phyloP scores from a whole-genome alignment of 2,329 filamentous ascomycete genomes.

The Fusarium transvaalense region DNA sequence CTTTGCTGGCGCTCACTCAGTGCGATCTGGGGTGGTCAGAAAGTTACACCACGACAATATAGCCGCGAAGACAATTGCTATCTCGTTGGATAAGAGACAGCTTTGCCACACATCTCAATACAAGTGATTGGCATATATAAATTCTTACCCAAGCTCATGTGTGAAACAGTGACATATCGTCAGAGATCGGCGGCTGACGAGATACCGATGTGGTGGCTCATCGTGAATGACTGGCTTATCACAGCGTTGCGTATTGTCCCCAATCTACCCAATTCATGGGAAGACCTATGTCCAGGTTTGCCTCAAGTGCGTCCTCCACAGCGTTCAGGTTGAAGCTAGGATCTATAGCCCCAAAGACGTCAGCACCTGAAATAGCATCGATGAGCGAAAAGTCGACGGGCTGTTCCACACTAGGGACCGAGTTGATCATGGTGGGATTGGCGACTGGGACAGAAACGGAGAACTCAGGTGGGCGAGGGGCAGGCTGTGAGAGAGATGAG shows the following conservation, averaged over 20 bases:
- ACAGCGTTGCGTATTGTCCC: conserved; percentile 54
- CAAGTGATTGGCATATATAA: background rate
- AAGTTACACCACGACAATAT: background rate
- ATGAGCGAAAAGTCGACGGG: conserved; percentile 58
- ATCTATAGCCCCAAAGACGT: conserved; percentile 68
- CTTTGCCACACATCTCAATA: background rate
- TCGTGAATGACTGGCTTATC: background rate
- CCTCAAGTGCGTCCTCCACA: conserved; percentile 66
- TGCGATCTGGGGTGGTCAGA: conserved; percentile 3
- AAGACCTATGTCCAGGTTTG: conserved; percentile 66
- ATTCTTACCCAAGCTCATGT: background rate
- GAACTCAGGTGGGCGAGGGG: conserved; percentile 31
- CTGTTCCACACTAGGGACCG: conserved; percentile 50
- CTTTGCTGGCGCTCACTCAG: background rate
- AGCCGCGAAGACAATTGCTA: background rate
- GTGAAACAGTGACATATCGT: background rate
- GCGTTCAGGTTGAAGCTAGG: conserved; percentile 66
- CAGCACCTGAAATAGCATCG: conserved; percentile 62
- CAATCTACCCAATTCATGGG: conserved; percentile 66
- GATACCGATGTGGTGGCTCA: background rate
- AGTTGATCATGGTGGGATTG: conserved; percentile 48
- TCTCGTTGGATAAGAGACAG: background rate
- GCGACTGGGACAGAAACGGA: conserved; percentile 28
- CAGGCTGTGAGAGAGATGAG: conserved; percentile 24
- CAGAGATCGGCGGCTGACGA: conserved; percentile 12